Base-by-base conservation (phyloP, 2,329 filamentous ascomycete genomes). In the Fusarium nodosum region DNA sequence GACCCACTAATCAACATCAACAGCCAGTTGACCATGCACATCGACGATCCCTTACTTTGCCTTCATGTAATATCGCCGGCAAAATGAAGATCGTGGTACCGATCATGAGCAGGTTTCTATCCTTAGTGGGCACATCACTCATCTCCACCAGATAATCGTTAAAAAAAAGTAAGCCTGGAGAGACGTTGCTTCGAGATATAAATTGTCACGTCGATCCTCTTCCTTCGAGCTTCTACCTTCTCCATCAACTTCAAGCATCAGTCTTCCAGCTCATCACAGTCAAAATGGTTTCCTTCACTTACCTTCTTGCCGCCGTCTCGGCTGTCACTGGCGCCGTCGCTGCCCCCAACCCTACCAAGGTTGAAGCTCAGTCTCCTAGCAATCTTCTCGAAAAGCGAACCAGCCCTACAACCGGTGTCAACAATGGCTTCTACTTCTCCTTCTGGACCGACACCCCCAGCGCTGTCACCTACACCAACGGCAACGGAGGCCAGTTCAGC, bases 391-490 rank as follows among this genome's bases (percentile, higher is more conserved):
- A 38, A 10, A 68, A 68, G 63, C 74, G 74, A 9, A 80, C 79
- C 8, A 18, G n/a, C 2, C 78, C 84, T 47, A 84, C 72, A 30
- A 75, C 73, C 1, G 79, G 79, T 9, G 74, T 47, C 7, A 74
- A 76, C 69, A 79, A 82, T 52, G 83, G 83, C 12, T 74, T 42
- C 72, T 85, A 80, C 72, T 85, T 83, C 64, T 83, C 80, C 6
- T 85, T 80, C 76, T 85, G 83, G 83, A 82, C 82, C 47, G 82
- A 85, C 44, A 81, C 80, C 2, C 81, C 77, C 45, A 81, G 78
- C 22, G 72, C 71, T 18, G 82, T 84, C 12, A 81, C 77, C 31
- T 85, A 85, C 75, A 82, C 72, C 56, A 86, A 86, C 73, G 78
- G 79, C 3, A 70, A 72, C 7, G 78, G 69, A 5, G 84, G 84